Evolutionary conservation across 2,329 filamentous ascomycete genomes (phyloP).

Genomic region (Escovopsis weberi): DNA sequence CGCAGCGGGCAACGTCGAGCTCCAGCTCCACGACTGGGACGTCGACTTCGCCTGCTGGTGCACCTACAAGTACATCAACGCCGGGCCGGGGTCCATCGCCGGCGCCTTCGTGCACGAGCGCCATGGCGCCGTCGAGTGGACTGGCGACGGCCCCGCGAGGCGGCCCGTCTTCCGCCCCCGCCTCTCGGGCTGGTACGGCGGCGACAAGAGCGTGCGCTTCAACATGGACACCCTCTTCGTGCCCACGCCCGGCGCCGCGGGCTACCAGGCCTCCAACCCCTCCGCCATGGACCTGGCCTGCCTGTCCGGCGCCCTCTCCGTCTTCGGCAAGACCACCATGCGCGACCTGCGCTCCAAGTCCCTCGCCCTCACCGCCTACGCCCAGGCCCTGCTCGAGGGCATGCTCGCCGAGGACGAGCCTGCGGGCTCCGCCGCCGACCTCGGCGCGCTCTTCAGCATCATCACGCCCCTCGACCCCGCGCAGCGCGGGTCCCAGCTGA

Average conservation of each 20-base stretch:
- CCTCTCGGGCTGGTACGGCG: conserved; percentile 77
- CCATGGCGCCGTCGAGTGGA: conserved; percentile 43
- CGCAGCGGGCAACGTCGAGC: conserved; percentile 68
- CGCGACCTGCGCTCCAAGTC: conserved; percentile 54
- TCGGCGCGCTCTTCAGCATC: conserved; percentile 35
- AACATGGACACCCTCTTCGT: conserved; percentile 70
- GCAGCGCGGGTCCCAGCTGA: conserved; percentile 66
- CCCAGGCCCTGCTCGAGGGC: conserved; percentile 49
- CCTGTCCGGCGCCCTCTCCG: conserved; percentile 56
- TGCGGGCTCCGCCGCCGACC: conserved; percentile 5
- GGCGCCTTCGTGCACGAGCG: conserved; percentile 68
- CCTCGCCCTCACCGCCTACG: conserved; percentile 58
- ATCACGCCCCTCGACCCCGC: conserved; percentile 56
- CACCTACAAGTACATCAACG: conserved; percentile 88
- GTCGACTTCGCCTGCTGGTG: conserved; percentile 91
- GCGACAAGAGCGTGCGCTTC: conserved; percentile 62
- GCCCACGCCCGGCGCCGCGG: conserved; percentile 62
- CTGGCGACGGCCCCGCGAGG: conserved; percentile 13
- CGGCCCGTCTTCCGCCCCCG: conserved; percentile 42
- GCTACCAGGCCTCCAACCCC: conserved; percentile 76
- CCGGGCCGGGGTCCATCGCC: conserved; percentile 67
- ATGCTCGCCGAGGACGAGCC: conserved; percentile 19
- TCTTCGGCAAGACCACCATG: conserved; percentile 63
- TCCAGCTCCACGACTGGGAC: conserved; percentile 73
- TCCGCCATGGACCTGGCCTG: conserved; percentile 64